Conservation (phyloP, 176 grass and related monocot species). For the Oryza nivara region DNA sequence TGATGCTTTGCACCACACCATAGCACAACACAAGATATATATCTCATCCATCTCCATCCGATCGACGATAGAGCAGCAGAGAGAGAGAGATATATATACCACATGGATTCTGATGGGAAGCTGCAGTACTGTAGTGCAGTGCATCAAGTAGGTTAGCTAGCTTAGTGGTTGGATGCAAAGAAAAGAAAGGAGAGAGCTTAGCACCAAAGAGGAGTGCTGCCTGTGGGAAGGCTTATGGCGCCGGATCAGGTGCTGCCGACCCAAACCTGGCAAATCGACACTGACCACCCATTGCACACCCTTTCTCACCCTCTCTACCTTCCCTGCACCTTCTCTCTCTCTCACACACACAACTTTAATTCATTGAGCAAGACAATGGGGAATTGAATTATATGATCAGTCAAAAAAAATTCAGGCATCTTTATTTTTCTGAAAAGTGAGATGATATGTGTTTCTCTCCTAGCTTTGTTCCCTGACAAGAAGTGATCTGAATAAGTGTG, state of each 20-base stretch:
- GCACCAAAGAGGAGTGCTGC: conserved; percentile 39
- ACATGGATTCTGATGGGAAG: background rate
- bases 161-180: background rate
- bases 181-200: conserved; percentile 2
- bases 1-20: background rate
- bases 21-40: too few species aligned
- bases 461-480: background rate
- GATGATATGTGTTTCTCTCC: background rate
- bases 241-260: conserved; percentile 54
- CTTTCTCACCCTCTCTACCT: too few species aligned
- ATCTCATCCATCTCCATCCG: background rate
- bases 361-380: background rate
- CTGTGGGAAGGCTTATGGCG: background rate
- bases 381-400: background rate
- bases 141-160: background rate
- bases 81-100: background rate
- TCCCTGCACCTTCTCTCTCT: background rate
- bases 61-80: background rate
- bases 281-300: conserved; percentile 16
- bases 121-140: background rate
- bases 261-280: conserved; percentile 50
- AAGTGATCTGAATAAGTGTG: background rate
- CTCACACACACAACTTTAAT: background rate
- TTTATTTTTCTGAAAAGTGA: background rate
- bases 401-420: background rate